Evolutionary conservation across 371 early-diverging fungal genomes (phyloP), one percentile per base, ranked within the genome.

Genomic region (Paraphysoderma sedebokerense): DNA sequence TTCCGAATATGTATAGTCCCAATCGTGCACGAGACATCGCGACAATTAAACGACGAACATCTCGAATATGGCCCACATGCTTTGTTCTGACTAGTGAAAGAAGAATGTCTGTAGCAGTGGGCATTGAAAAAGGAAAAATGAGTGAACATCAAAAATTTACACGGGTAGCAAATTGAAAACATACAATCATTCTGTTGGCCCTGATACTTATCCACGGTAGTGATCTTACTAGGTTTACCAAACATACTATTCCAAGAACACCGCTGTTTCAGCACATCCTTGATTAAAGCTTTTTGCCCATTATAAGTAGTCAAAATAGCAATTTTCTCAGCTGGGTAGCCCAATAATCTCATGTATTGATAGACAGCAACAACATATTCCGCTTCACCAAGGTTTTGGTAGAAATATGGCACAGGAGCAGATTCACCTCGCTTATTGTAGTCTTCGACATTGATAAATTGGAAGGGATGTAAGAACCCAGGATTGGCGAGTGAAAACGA

Each of bases 361-460:
- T 74, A 96, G 11, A 79, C 65, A 5, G 92, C 91, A 6, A 96
- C 96, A 4, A 84, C 68, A 54, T 84, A 93, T 64, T 96, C 97
- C 22, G 97, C 97, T 55, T 96, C 97, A n/a, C 85, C 92, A 45
- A 95, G 59, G 56, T 96, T 96, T 62, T 96, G 88, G 57, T 71
- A 79, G 38, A 76, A 85, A 52, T 77, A 72, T 9, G 76, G 76
- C 2, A 72, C 66, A 2, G 89, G 90, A 40, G 83, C 81, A 2
- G 77, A 67, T 59, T 96, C 97, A 11, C 92, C 93, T 28, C 71
- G 55, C 17, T 77, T 76, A 41, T 77, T 61, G 53, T 74, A 87
- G 12, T 81, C 74, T 12, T 53, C 73, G 4, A 92, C 86, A 56
- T 96, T 61, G 40, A 96, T 60, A 32, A 85, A 62, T 62, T 96